phyloP scores from a whole-genome alignment of 2,329 filamentous ascomycete genomes.

The Helminthosporium solani region DNA sequence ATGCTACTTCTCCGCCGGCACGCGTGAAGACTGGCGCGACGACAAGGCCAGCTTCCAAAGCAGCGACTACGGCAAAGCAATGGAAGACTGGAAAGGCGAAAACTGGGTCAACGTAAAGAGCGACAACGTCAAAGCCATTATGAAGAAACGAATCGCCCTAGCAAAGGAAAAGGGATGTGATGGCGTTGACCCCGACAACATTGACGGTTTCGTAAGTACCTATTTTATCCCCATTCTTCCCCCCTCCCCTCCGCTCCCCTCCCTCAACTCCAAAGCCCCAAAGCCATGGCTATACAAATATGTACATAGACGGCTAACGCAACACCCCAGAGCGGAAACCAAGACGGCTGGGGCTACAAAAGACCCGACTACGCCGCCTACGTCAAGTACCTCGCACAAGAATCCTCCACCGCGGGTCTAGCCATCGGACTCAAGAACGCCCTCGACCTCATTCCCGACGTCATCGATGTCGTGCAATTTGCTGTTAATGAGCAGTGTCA shows the following conservation, averaged over 20 bases:
- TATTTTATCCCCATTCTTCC: no score
- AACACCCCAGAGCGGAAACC: conserved; percentile 42
- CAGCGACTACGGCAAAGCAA: conserved; percentile 46
- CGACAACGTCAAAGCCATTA: conserved; percentile 61
- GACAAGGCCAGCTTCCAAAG: conserved; percentile 44
- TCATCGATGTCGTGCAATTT: conserved; percentile 58
- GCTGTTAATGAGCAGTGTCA: conserved; percentile 69
- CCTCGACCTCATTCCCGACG: conserved; percentile 55
- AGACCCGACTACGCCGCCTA: conserved; percentile 58
- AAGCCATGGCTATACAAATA: no score
- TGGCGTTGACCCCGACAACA: conserved; percentile 69
- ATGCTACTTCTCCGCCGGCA: conserved; percentile 73
- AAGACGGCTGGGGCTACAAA: conserved; percentile 61
- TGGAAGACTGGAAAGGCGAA: conserved; percentile 66
- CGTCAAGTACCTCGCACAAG: conserved; percentile 58
- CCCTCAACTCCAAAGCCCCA: no score
- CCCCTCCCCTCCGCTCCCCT: no score
- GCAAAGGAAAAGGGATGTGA: conserved; percentile 63
- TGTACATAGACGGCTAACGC: no score
- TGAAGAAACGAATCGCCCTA: conserved; percentile 59
- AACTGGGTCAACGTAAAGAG: conserved; percentile 64
- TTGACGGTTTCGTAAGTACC: conserved; percentile 59
- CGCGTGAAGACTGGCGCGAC: conserved; percentile 61
- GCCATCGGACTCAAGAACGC: conserved; percentile 69
- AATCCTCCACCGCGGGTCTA: conserved; percentile 57